phyloP scores from a whole-genome alignment of 306 rosid species.

The Cyclanthera cordifolia region DNA sequence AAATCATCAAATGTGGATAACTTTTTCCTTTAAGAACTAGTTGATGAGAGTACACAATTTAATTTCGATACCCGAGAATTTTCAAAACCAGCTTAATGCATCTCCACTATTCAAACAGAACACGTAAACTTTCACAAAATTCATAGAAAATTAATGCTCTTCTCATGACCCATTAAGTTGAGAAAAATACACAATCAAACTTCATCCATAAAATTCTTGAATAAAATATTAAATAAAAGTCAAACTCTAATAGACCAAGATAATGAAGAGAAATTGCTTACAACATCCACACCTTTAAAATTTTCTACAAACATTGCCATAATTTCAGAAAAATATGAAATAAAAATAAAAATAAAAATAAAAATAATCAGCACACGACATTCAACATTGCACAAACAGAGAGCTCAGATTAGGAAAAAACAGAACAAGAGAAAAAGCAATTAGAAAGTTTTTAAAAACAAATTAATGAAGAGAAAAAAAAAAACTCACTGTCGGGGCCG shows the following conservation, averaged over 20 bases:
- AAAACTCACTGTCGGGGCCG: constrained; percentile 49
- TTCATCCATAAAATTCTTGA: not conserved
- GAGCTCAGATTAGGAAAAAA: not conserved
- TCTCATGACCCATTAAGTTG: no score
- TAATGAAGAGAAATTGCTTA: not conserved
- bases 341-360: no score
- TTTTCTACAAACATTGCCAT: not conserved
- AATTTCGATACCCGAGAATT: no score
- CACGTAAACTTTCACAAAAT: no score
- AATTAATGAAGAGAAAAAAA: no score
- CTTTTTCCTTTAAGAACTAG: not conserved
- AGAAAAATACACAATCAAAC: not conserved
- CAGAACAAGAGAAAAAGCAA: not conserved
- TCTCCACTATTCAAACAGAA: no score
- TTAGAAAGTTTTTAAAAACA: no score
- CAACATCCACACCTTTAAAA: not conserved
- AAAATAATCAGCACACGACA: not conserved
- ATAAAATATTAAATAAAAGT: not conserved
- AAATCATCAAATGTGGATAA: not conserved
- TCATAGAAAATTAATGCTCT: no score
- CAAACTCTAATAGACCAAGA: not conserved
- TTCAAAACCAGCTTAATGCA: no score
- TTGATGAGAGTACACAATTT: not conserved
- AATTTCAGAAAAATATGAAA: not conserved
- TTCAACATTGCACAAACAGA: not conserved